Evolutionary conservation across 495 filamentous ascomycete genomes (phyloP).

Genomic region (Bombardia bombarda): DNA sequence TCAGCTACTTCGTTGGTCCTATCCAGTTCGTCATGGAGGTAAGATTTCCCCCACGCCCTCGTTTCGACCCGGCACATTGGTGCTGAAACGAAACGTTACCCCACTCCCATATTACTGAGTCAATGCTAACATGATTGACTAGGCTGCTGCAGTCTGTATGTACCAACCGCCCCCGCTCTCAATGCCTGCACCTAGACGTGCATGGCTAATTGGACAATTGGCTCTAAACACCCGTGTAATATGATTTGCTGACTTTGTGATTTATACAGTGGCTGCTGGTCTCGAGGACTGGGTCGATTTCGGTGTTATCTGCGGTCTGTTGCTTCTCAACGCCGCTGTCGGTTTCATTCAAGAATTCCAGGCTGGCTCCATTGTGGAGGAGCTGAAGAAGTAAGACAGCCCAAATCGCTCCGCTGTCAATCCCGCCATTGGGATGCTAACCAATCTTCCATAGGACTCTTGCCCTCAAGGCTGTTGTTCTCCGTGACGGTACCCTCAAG

Average conservation of each 20-base stretch:
- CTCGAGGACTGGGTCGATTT: slow-evolving; percentile 77
- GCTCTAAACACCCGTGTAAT: neutral
- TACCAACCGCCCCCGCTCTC: no score
- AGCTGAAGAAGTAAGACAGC: slow-evolving; percentile 58
- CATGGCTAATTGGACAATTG: no score
- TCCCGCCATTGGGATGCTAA: slow-evolving; percentile 7
- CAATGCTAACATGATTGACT: slow-evolving; percentile 16
- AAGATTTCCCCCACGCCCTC: slow-evolving; percentile 22
- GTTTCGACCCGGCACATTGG: slow-evolving; percentile 7
- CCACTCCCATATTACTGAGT: slow-evolving; percentile 9
- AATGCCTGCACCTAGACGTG: no score
- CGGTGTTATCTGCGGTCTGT: slow-evolving; percentile 66
- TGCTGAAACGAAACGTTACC: slow-evolving; percentile 23
- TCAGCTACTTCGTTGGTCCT: slow-evolving; percentile 78
- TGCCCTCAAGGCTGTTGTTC: slow-evolving; percentile 74
- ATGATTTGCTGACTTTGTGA: slow-evolving; percentile 9
- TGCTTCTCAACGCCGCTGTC: slow-evolving; percentile 74
- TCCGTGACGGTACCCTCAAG: slow-evolving; percentile 63
- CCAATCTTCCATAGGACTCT: slow-evolving; percentile 43
- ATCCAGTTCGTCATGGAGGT: slow-evolving; percentile 96
- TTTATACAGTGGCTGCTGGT: slow-evolving; percentile 50
- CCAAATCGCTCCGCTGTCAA: neutral
- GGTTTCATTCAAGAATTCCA: slow-evolving; percentile 87
- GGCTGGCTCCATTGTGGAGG: slow-evolving; percentile 86
- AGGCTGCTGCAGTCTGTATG: slow-evolving; percentile 30